Evolutionary conservation across 2,329 filamentous ascomycete species (phyloP), one percentile per base, ranked within the genome.

Genomic region (Diaporthe destruens): DNA sequence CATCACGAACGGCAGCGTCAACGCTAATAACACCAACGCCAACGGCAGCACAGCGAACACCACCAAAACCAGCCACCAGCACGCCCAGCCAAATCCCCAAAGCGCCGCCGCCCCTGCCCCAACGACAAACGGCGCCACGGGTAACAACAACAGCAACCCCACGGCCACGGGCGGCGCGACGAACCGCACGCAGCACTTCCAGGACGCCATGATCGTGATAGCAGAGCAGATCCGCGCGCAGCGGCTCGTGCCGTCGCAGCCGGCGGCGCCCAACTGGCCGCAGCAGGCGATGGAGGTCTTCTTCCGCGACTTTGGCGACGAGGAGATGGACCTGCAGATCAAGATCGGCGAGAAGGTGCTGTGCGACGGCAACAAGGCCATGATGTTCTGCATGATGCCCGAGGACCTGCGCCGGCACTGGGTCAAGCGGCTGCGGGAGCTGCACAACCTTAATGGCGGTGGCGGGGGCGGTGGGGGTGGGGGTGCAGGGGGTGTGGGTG

Each of bases 361-460:
- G 34, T 85, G 87, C n/a, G 87, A 90, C 75, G 86, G 89, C 75
- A 87, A 86, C 77, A 90, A 89, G 77, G 89, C 88, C 39, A 87
- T 90, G 84, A 85, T 90, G 54, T 91, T 90, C 75, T 89, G 88
- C 81, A 90, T 90, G 81, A 90, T 90, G 87, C 86, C 88, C 0
- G 80, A 83, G 2, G 78, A 79, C 14, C 79, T 90, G 74, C 82
- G 88, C 61, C 83, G 85, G 73, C 88, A 90, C 76, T 90, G 88
- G 88, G 85, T 90, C 2, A 85, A 84, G 76, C 80, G 86, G 70
- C 80, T 89, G 70, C 80, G 87, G 34, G 87, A 89, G 75, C 79
- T 84, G 63, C 83, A 85, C 71, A 82, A 82, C 78, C 44, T 66
- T 1, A 66, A 65, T 80, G 81, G 39, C 74, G 71, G 44, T 29